These are phyloP conservation scores for Talaromyces sp. DNA, from an alignment of 2,329 filamentous ascomycete genomes.

Conservation along the genomic window DNA sequence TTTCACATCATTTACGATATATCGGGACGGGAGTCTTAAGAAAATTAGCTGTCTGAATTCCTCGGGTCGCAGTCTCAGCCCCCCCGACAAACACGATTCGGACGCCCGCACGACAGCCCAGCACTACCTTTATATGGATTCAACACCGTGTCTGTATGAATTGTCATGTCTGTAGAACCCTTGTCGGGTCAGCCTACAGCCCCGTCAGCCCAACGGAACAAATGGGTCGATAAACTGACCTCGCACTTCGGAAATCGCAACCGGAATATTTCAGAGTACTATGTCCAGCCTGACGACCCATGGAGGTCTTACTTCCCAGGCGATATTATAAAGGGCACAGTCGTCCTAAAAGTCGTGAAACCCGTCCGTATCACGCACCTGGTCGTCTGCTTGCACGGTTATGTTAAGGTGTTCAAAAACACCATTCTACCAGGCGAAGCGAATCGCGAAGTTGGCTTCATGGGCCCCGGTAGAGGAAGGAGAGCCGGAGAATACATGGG, in stretches of 20 bases:
- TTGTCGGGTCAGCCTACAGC: slow-evolving; percentile 26
- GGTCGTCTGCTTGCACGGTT: slow-evolving; percentile 59
- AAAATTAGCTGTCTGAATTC: slow-evolving; percentile 1
- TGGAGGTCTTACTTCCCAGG: slow-evolving; percentile 60
- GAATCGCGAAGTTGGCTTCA: slow-evolving; percentile 44
- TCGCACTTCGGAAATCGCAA: slow-evolving; percentile 50
- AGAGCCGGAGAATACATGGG: slow-evolving; percentile 54
- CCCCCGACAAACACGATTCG: not conserved
- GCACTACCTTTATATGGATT: slow-evolving; percentile 26
- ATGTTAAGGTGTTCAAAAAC: slow-evolving; percentile 62
- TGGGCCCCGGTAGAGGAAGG: slow-evolving; percentile 53
- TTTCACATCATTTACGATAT: not conserved
- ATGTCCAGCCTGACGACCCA: slow-evolving; percentile 59
- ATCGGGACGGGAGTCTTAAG: not conserved
- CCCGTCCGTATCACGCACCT: slow-evolving; percentile 61
- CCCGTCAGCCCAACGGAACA: slow-evolving; percentile 33
- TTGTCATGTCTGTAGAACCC: slow-evolving; percentile 40
- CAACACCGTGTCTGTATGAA: slow-evolving; percentile 21
- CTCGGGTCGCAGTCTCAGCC: not conserved
- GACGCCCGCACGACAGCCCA: not conserved
- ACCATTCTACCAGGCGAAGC: slow-evolving; percentile 53
- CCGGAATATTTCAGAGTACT: slow-evolving; percentile 57
- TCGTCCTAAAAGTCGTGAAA: slow-evolving; percentile 57
- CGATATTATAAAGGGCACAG: slow-evolving; percentile 57
- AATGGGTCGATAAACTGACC: slow-evolving; percentile 51